These are phyloP conservation scores for Didymella pinodella DNA, from an alignment of 2,329 filamentous ascomycete genomes.

Conservation along the genomic window DNA sequence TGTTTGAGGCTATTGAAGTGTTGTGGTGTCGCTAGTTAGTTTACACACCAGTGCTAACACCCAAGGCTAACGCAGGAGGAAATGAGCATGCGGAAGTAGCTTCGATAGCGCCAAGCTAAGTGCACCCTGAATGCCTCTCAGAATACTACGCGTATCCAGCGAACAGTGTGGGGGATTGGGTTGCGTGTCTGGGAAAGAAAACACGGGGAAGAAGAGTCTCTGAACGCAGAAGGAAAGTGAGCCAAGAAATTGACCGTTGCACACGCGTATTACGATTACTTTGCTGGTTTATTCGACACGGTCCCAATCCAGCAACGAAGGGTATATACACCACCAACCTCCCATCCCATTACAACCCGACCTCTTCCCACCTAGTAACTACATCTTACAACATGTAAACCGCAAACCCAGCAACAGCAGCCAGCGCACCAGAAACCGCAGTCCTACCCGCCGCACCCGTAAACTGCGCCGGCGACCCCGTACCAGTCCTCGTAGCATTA, in stretches of 20 bases:
- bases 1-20: background rate
- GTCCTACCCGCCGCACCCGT: constrained; percentile 19
- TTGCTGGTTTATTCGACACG: too few relatives aligned
- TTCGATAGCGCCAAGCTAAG: background rate
- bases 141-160: too few relatives aligned
- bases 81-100: background rate
- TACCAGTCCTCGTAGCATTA: background rate
- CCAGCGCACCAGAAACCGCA: background rate
- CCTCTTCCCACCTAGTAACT: background rate
- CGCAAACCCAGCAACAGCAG: constrained; percentile 4
- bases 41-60: too few relatives aligned
- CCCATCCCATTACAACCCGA: background rate
- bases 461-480: constrained; percentile 13
- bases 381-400: constrained; percentile 6
- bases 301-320: background rate
- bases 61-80: background rate
- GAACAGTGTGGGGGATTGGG: too few relatives aligned
- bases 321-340: background rate
- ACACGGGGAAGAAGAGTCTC: too few relatives aligned
- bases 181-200: too few relatives aligned
- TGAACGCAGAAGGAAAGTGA: too few relatives aligned
- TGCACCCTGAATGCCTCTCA: too few relatives aligned
- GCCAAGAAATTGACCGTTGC: too few relatives aligned
- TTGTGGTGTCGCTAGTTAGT: background rate
- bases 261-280: too few relatives aligned